A percentile compares a stretch with the other conserved stretches of the same genome.
These are phyloP conservation scores for Jaltomata sinuosa DNA, from an alignment of 257 asterid species.

Conservation along the genomic window DNA sequence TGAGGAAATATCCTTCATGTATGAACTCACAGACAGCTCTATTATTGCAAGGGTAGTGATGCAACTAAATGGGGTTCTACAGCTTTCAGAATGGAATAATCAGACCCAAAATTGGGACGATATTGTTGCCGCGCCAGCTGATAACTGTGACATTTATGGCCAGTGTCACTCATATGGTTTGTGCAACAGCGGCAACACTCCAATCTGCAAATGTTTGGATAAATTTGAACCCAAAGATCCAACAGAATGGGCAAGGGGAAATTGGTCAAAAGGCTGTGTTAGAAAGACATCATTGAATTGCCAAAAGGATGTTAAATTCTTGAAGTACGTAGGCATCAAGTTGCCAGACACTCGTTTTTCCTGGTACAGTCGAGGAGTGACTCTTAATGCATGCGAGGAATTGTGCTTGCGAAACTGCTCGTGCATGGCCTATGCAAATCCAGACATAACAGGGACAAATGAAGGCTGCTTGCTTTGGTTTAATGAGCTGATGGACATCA, in stretches of 20 bases:
- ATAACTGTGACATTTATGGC: not conserved
- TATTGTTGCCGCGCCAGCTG: conserved; percentile 4
- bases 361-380: not conserved
- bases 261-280: conserved; percentile 25
- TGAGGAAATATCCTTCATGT: conserved; percentile 6
- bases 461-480: not conserved
- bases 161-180: conserved; percentile 21
- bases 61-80: not conserved
- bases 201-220: conserved; percentile 17
- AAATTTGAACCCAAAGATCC: conserved; percentile 23
- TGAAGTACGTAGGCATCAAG: conserved; percentile 9
- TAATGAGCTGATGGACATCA: not conserved
- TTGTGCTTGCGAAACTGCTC: not conserved
- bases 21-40: conserved; percentile 11
- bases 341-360: conserved; percentile 18
- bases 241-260: not conserved
- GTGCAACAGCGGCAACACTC: conserved; percentile 3
- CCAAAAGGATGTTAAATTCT: not conserved
- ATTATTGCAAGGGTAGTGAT: conserved; percentile 21
- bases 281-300: conserved; percentile 15
- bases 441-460: not conserved
- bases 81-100: conserved; percentile 21
- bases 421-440: not conserved
- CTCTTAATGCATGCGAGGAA: conserved; percentile 6
- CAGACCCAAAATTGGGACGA: conserved; percentile 11